These are phyloP conservation scores for Dactylellina drechsleri DNA, from an alignment of 2,329 filamentous ascomycete species.

Conservation along the genomic window DNA sequence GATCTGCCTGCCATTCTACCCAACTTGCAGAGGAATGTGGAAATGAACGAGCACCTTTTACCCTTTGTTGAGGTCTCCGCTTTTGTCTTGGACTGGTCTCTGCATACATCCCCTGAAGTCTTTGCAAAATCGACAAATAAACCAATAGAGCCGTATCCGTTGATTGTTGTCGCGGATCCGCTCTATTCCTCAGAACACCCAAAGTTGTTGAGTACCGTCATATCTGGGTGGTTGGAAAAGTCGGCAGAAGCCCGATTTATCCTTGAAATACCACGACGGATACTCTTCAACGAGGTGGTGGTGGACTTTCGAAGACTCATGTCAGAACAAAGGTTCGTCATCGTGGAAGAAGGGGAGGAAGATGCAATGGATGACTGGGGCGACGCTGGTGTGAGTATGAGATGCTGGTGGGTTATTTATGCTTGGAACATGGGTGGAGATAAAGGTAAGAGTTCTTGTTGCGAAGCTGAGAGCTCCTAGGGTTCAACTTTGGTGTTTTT, in stretches of 20 bases:
- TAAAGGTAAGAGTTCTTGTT: conserved; percentile 1
- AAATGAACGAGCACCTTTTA: conserved; percentile 71
- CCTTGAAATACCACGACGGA: conserved; percentile 82
- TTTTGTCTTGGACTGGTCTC: conserved; percentile 79
- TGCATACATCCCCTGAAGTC: conserved; percentile 62
- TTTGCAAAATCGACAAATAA: conserved; percentile 62
- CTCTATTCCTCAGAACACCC: conserved; percentile 89
- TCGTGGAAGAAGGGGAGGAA: conserved; percentile 72
- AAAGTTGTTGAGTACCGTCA: conserved; percentile 74
- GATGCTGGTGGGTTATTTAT: conserved; percentile 77
- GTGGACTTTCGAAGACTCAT: conserved; percentile 72
- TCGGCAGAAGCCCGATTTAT: conserved; percentile 72
- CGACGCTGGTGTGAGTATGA: conserved; percentile 64
- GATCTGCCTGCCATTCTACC: conserved; percentile 85
- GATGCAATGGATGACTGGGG: conserved; percentile 79
- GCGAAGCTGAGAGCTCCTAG: neutral
- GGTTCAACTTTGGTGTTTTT: neutral
- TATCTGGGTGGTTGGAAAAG: conserved; percentile 73
- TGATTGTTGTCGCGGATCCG: conserved; percentile 86
- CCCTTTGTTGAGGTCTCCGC: conserved; percentile 70
- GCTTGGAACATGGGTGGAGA: conserved; percentile 13
- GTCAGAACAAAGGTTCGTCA: conserved; percentile 65
- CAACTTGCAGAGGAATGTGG: conserved; percentile 80
- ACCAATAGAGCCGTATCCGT: conserved; percentile 72
- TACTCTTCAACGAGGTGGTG: conserved; percentile 73